Evolutionary conservation across 352 stramenopile species (phyloP).

Genomic region (Phytophthora meadii): DNA sequence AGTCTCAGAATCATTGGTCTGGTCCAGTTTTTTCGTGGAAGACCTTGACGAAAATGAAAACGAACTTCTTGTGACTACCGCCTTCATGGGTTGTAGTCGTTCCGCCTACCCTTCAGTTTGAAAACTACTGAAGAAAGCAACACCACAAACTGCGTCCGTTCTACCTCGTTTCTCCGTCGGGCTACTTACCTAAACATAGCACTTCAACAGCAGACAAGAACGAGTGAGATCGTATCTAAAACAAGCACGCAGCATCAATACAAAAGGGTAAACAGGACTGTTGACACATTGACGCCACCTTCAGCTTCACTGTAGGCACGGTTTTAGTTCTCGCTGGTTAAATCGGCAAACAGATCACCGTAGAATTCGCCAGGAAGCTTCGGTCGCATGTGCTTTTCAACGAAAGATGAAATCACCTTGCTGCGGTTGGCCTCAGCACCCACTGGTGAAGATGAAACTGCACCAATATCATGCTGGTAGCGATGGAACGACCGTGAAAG

Average conservation of each 20-base stretch:
- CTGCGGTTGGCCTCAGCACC: slow-evolving; percentile 76
- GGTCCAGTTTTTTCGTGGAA: slow-evolving; percentile 21
- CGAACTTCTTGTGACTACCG: slow-evolving; percentile 16
- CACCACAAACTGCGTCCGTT: too few relatives aligned
- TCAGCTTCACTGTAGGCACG: neutral
- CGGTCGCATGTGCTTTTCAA: slow-evolving; percentile 83
- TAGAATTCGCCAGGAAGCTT: slow-evolving; percentile 90
- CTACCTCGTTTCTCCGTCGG: slow-evolving; percentile 2
- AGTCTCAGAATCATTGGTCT: neutral
- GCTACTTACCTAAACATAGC: slow-evolving; percentile 26
- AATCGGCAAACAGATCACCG: slow-evolving; percentile 75
- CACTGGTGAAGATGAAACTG: slow-evolving; percentile 63
- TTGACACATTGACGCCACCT: slow-evolving; percentile 28
- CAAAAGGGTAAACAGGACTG: slow-evolving; percentile 21
- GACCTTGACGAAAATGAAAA: slow-evolving; percentile 35
- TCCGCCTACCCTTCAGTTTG: too few relatives aligned
- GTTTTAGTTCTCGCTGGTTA: slow-evolving; percentile 38
- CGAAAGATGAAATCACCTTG: slow-evolving; percentile 72
- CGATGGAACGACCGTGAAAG: slow-evolving; percentile 75
- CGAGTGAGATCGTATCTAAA: slow-evolving; percentile 10
- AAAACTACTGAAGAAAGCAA: too few relatives aligned
- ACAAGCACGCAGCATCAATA: slow-evolving; percentile 16
- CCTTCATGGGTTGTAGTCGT: slow-evolving; percentile 10
- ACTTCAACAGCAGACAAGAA: slow-evolving; percentile 26
- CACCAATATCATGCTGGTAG: slow-evolving; percentile 80